phyloP scores from a whole-genome alignment of 345 rosid species.

The Hibiscus syriacus region DNA sequence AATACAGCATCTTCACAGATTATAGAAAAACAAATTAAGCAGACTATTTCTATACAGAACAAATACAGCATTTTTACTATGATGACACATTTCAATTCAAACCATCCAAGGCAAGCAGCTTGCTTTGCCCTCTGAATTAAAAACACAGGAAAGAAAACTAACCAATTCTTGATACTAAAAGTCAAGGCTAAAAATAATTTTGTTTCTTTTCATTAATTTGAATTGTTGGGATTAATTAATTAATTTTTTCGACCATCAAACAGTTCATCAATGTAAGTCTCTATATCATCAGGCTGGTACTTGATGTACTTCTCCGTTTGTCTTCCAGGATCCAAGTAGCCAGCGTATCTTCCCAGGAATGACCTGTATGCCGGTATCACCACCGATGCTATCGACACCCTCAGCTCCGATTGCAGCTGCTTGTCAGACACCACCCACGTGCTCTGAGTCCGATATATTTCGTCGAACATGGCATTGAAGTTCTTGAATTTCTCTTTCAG shows the following conservation, averaged over 20 bases:
- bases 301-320: constrained; percentile 83
- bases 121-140: neutral
- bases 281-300: constrained; percentile 82
- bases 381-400: constrained; percentile 71
- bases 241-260: constrained; percentile 68
- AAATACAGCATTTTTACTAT: neutral
- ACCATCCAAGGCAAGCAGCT: neutral
- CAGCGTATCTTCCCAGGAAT: constrained; percentile 65
- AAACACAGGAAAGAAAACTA: neutral
- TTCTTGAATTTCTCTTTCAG: constrained; percentile 83
- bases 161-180: neutral
- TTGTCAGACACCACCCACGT: constrained; percentile 80
- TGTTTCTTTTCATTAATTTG: constrained; percentile 70
- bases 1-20: constrained; percentile 4
- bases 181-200: constrained; percentile 32
- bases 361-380: constrained; percentile 81
- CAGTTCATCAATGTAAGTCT: constrained; percentile 68
- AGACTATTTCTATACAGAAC: neutral
- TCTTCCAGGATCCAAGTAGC: constrained; percentile 67
- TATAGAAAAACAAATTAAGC: neutral
- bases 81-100: neutral
- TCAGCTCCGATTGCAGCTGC: constrained; percentile 84
- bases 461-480: constrained; percentile 78
- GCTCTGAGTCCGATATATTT: constrained; percentile 80
- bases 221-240: neutral